A percentile compares a stretch with the other conserved stretches of the same genome.
Evolutionary conservation across 2,329 filamentous ascomycete genomes (phyloP).

Genomic region (Hysterium pulicare): DNA sequence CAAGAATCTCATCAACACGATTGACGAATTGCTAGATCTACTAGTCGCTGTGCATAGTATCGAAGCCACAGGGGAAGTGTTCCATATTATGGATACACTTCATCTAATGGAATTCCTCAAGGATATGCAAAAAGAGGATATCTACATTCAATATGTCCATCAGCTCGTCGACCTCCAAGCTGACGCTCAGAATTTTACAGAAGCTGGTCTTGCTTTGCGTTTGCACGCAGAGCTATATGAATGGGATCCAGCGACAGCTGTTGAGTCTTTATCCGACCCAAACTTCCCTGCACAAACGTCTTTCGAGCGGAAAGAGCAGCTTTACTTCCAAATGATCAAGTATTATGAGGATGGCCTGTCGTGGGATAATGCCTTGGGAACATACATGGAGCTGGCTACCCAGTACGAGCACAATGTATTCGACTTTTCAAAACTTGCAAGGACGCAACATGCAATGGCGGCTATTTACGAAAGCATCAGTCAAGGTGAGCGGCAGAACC

Average conservation of each 20-base stretch:
- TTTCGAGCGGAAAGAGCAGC: constrained; percentile 87
- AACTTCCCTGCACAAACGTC: constrained; percentile 77
- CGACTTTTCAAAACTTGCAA: constrained; percentile 87
- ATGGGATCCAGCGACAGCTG: constrained; percentile 72
- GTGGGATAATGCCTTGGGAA: constrained; percentile 82
- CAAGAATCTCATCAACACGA: constrained; percentile 73
- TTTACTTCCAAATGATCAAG: constrained; percentile 94
- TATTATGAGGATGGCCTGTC: constrained; percentile 92
- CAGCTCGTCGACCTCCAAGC: constrained; percentile 78
- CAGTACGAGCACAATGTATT: constrained; percentile 89
- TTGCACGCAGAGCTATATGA: constrained; percentile 91
- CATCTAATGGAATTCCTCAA: constrained; percentile 93
- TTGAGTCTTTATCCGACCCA: constrained; percentile 68
- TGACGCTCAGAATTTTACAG: constrained; percentile 72
- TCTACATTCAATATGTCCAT: constrained; percentile 93
- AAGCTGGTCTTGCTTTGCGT: constrained; percentile 83
- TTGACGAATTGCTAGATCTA: constrained; percentile 88
- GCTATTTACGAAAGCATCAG: constrained; percentile 86
- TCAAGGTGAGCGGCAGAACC: constrained; percentile 72
- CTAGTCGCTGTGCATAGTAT: constrained; percentile 84
- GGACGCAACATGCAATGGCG: constrained; percentile 85
- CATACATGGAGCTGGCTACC: constrained; percentile 85
- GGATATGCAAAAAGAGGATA: constrained; percentile 95
- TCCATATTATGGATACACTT: constrained; percentile 81
- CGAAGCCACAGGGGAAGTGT: constrained; percentile 69